Percentiles rank a stretch among this genome's conserved stretches.
phyloP scores from a whole-genome alignment of 2,329 filamentous ascomycete species.

The Colletotrichum acutatum region DNA sequence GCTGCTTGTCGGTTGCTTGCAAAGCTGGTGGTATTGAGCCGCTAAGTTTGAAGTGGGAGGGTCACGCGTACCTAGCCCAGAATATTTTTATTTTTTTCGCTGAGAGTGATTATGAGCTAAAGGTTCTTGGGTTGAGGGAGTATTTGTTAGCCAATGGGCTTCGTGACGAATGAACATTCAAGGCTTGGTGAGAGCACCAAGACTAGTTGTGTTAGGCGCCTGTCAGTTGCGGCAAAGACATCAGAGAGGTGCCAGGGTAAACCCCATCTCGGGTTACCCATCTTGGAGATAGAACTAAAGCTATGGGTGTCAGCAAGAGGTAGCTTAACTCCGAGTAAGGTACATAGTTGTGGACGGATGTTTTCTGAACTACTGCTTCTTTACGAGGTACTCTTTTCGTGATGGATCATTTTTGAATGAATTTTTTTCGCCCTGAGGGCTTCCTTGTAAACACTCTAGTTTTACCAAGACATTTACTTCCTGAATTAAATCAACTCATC shows the following conservation, averaged over 20 bases:
- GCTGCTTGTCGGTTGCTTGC: constrained; percentile 5
- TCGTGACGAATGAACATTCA: not conserved
- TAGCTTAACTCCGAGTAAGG: not conserved
- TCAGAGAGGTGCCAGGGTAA: not conserved
- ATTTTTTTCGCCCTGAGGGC: no score
- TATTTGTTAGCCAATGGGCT: constrained; percentile 5
- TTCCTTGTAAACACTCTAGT: not conserved
- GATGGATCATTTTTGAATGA: not conserved
- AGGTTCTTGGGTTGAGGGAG: not conserved
- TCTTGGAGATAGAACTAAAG: not conserved
- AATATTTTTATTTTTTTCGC: not conserved
- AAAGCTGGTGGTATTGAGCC: not conserved
- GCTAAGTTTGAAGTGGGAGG: constrained; percentile 15
- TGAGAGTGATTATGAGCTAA: not conserved
- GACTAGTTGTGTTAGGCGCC: not conserved
- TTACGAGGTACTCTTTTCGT: not conserved
- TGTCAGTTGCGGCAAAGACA: not conserved
- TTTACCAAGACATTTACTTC: not conserved
- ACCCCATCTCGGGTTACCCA: not conserved
- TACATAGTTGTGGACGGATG: not conserved
- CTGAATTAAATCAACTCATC: not conserved
- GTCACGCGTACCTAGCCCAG: constrained; percentile 26
- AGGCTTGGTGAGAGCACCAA: not conserved
- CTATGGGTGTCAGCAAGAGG: not conserved
- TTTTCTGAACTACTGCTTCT: not conserved